Evolutionary conservation across 163 green algal species (phyloP), one percentile per base, ranked within the genome.

Genomic region (Scenedesmus sp.): DNA sequence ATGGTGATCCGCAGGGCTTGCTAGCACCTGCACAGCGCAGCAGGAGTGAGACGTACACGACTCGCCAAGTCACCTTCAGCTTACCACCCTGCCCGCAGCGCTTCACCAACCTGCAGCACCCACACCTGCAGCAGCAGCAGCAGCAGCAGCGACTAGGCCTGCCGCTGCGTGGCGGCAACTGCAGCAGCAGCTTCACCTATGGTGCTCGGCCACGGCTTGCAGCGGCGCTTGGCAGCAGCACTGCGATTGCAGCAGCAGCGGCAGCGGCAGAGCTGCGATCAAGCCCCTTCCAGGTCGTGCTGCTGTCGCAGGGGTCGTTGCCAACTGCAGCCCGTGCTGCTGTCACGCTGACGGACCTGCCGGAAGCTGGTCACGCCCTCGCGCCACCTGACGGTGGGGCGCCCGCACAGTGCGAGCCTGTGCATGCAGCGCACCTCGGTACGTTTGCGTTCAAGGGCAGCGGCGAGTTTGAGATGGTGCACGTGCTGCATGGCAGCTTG

Each of bases 391-490:
- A 72, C 35, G 59, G 59, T 33, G 72, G 46, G 15, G 72, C 37
- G 10, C 33, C 72, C 7, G 72, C 72, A 26, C 72, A 81, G 33
- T 43, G 78, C 5, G 42, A 89, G 73, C 30, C 33, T 37, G 84
- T 82, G 65, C 15, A n/a, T 61, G 84, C 53, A 13, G 33, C 13
- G 30, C 87, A 91, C 56, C 37, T 91, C 1, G 87, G 87, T 6
- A 86, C 30, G 35, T 91, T 82, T 51, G 49, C 16, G 12, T 91
- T 91, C 87, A 91, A 91, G 42, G 87, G 87, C 56, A 81, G 76
- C 10, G 87, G 87, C 0, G 87, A 87, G 49, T 86, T 46, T 18
- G 22, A 81, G 7, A 91, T 91, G 87, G 87, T 86, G 9, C 56
- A 81, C 0, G 3, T 86, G 15, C 13, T 86, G 56, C 87, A 81